Percentiles rank a stretch among this genome's conserved stretches.
Evolutionary conservation across 2,329 filamentous ascomycete species (phyloP).

Genomic region (Dendrostoma leiphaemia): DNA sequence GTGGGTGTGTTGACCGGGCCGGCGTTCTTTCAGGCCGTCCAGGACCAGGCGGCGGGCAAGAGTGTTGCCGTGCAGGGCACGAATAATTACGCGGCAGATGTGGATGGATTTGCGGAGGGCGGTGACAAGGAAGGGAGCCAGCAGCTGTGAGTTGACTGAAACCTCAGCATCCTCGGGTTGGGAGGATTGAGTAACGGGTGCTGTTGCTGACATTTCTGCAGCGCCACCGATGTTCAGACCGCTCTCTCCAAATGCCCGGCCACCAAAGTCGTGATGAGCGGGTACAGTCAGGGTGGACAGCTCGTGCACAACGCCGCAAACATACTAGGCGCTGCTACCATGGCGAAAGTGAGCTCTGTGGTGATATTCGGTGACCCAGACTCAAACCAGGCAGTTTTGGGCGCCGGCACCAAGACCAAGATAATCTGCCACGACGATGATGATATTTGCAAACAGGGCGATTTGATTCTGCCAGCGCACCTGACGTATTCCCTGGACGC

Average conservation of each 20-base stretch:
- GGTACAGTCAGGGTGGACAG: conserved; percentile 32
- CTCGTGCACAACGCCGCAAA: conserved; percentile 26
- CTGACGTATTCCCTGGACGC: conserved; percentile 24
- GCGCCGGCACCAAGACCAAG: conserved; percentile 5
- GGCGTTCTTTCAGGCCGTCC: conserved; percentile 22
- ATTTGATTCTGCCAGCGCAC: conserved; percentile 24
- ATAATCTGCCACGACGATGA: conserved; percentile 15
- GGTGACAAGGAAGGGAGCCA: conserved; percentile 21
- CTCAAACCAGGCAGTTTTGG: not conserved
- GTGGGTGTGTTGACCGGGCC: conserved; percentile 24
- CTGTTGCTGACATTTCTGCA: not conserved
- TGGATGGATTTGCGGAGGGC: conserved; percentile 21
- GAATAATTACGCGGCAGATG: conserved; percentile 22
- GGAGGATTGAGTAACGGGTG: not conserved
- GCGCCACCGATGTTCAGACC: not conserved
- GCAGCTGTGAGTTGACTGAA: not conserved
- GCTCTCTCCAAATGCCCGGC: conserved; percentile 34
- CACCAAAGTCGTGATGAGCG: conserved; percentile 40
- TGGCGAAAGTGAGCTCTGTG: conserved; percentile 22
- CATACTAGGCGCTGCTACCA: conserved; percentile 16
- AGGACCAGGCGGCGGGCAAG: conserved; percentile 6
- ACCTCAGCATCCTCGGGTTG: too few species aligned
- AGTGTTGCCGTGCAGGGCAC: conserved; percentile 25
- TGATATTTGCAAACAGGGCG: conserved; percentile 17
- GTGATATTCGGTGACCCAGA: conserved; percentile 28